These are phyloP conservation scores for Podaxis sp. DNA, from an alignment of 768 basidiomycete species.

Conservation along the genomic window DNA sequence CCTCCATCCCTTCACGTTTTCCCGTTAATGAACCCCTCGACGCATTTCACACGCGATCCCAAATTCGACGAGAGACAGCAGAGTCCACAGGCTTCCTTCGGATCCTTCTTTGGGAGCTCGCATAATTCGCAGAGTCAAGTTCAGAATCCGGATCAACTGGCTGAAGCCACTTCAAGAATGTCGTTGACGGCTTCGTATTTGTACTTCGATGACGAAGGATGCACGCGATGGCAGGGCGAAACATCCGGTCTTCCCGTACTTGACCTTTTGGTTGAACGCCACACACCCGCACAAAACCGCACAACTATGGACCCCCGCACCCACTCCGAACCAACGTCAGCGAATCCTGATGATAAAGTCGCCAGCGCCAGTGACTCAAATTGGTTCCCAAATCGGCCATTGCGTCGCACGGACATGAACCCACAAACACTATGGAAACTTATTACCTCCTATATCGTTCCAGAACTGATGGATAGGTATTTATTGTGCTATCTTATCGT, in stretches of 20 bases:
- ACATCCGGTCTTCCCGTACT: slow-evolving; percentile 89
- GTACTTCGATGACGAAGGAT: slow-evolving; percentile 86
- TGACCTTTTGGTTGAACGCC: slow-evolving; percentile 77
- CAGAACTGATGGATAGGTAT: slow-evolving; percentile 93
- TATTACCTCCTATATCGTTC: slow-evolving; percentile 82
- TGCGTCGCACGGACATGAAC: slow-evolving; percentile 73
- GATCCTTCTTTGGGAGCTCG: slow-evolving; percentile 37
- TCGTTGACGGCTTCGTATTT: slow-evolving; percentile 77
- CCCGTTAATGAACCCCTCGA: slow-evolving; percentile 80
- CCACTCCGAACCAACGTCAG: background rate
- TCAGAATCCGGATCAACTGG: slow-evolving; percentile 41
- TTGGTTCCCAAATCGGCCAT: slow-evolving; percentile 86
- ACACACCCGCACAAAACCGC: slow-evolving; percentile 37
- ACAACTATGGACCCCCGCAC: slow-evolving; percentile 19
- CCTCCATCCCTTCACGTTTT: slow-evolving; percentile 77
- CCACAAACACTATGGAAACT: slow-evolving; percentile 87
- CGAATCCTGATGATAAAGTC: slow-evolving; percentile 28
- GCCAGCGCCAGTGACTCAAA: slow-evolving; percentile 40
- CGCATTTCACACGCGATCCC: slow-evolving; percentile 60
- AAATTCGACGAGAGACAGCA: slow-evolving; percentile 44
- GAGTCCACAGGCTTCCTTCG: slow-evolving; percentile 43
- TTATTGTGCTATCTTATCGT: slow-evolving; percentile 19
- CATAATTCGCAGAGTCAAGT: slow-evolving; percentile 24
- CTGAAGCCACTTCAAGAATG: slow-evolving; percentile 61
- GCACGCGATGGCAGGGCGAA: slow-evolving; percentile 89